Evolutionary conservation across 2,329 filamentous ascomycete species (phyloP).

Genomic region (Remersonia thermophila): DNA sequence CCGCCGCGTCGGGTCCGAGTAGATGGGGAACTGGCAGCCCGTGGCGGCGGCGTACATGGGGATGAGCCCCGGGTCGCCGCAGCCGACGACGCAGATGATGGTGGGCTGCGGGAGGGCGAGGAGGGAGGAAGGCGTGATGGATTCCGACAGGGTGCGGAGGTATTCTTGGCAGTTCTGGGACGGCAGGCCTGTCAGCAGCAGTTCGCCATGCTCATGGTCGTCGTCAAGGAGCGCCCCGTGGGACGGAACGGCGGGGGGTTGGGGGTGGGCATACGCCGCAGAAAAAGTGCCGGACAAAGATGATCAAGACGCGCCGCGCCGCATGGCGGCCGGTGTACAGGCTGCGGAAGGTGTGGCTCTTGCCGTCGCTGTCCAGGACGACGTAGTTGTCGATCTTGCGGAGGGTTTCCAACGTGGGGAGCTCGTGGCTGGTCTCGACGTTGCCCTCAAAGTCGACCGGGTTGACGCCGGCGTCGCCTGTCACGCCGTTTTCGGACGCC

Average conservation of each 20-base stretch:
- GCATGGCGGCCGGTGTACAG: constrained; percentile 45
- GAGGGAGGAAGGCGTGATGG: constrained; percentile 40
- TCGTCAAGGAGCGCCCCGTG: not conserved
- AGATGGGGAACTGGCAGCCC: constrained; percentile 59
- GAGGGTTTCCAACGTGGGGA: constrained; percentile 38
- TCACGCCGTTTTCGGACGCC: not conserved
- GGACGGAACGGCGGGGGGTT: not conserved
- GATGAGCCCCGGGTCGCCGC: constrained; percentile 57
- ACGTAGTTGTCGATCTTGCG: constrained; percentile 40
- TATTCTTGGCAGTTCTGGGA: constrained; percentile 64
- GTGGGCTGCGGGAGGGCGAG: constrained; percentile 42
- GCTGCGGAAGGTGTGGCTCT: constrained; percentile 47
- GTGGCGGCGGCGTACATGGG: constrained; percentile 51
- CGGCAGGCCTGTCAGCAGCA: not conserved
- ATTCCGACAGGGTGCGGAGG: constrained; percentile 47
- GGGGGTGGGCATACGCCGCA: constrained; percentile 49
- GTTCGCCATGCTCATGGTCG: too few species aligned
- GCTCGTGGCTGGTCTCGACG: constrained; percentile 40
- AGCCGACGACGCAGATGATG: constrained; percentile 58
- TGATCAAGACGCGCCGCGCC: constrained; percentile 48
- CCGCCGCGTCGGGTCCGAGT: constrained; percentile 57
- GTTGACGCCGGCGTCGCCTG: constrained; percentile 13
- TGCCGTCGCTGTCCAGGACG: constrained; percentile 50
- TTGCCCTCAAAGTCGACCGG: constrained; percentile 42
- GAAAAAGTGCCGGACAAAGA: constrained; percentile 72